Evolutionary conservation across 2,329 filamentous ascomycete species (phyloP).

Genomic region (Clonostachys rosea): DNA sequence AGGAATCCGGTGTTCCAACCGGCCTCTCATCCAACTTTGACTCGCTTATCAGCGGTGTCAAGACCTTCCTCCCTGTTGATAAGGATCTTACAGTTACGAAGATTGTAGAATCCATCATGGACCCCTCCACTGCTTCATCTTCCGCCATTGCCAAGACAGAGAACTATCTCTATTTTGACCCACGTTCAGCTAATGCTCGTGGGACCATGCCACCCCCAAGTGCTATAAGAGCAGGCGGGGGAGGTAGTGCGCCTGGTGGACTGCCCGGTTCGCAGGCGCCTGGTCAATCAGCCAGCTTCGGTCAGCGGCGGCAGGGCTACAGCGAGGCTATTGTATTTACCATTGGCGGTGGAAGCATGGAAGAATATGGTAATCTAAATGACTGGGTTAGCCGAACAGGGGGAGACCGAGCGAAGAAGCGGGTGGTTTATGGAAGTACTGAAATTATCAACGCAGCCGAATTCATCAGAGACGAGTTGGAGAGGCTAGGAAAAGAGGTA

Average conservation of each 20-base stretch:
- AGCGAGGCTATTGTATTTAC: conserved; percentile 91
- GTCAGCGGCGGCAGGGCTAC: conserved; percentile 84
- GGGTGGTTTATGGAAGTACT: conserved; percentile 93
- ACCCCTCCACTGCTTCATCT: conserved; percentile 82
- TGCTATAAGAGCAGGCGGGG: conserved; percentile 40
- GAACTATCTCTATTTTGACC: conserved; percentile 95
- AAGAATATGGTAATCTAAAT: conserved; percentile 95
- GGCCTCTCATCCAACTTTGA: conserved; percentile 77
- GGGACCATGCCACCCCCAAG: conserved; percentile 85
- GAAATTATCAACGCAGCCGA: conserved; percentile 69
- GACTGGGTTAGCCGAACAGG: conserved; percentile 86
- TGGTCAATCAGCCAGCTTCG: conserved; percentile 80
- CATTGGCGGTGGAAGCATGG: conserved; percentile 94
- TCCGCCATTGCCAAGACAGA: conserved; percentile 95
- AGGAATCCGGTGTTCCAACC: conserved; percentile 76
- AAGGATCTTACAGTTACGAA: conserved; percentile 95
- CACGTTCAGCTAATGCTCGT: conserved; percentile 84
- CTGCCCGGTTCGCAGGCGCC: conserved; percentile 43
- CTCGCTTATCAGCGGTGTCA: conserved; percentile 90
- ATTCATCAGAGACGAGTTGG: conserved; percentile 60
- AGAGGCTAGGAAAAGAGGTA: conserved; percentile 57
- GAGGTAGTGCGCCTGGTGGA: conserved; percentile 37
- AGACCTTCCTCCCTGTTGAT: conserved; percentile 95
- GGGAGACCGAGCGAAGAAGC: conserved; percentile 62
- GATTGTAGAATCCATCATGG: conserved; percentile 97